phyloP scores from a whole-genome alignment of 2,329 filamentous ascomycete genomes.

The Helicocarpus griseus region DNA sequence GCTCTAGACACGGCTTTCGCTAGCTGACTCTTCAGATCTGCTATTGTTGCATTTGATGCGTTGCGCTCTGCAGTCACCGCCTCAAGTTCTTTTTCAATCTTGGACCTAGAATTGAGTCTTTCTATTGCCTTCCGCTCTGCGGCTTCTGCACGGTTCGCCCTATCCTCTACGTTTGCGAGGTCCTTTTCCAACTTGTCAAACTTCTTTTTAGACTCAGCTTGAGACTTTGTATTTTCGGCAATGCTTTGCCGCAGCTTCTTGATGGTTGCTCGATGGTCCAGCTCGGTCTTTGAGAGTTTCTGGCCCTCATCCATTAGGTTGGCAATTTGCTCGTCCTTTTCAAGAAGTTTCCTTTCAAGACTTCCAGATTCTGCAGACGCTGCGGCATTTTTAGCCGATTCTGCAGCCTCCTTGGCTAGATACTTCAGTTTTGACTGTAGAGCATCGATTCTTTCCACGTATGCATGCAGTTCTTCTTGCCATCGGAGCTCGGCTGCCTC shows the following conservation, averaged over 20 bases:
- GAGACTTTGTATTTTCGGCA: conserved; percentile 42
- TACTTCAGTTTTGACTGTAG: conserved; percentile 87
- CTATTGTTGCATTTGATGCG: conserved; percentile 54
- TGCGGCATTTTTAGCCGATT: conserved; percentile 61
- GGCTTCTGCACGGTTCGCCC: conserved; percentile 51
- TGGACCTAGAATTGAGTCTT: conserved; percentile 42
- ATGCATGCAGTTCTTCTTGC: conserved; percentile 72
- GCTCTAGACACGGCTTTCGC: conserved; percentile 57
- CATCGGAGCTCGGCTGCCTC: conserved; percentile 48
- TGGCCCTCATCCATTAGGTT: conserved; percentile 87
- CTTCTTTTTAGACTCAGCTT: conserved; percentile 44
- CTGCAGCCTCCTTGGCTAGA: conserved; percentile 67
- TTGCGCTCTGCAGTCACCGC: conserved; percentile 53
- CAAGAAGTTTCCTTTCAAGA: conserved; percentile 67
- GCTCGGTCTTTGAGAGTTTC: conserved; percentile 73
- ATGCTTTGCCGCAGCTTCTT: conserved; percentile 60
- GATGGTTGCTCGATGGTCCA: conserved; percentile 72
- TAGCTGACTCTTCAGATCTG: conserved; percentile 60
- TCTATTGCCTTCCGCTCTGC: conserved; percentile 48
- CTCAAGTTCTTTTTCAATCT: conserved; percentile 49
- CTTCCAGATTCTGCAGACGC: conserved; percentile 55
- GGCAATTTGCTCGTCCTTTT: conserved; percentile 85
- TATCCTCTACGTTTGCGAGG: conserved; percentile 39
- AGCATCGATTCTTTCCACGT: conserved; percentile 84
- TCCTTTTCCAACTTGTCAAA: conserved; percentile 51